phyloP scores from a whole-genome alignment of 140 eudicot genomes.

The Senecio squalidus region DNA sequence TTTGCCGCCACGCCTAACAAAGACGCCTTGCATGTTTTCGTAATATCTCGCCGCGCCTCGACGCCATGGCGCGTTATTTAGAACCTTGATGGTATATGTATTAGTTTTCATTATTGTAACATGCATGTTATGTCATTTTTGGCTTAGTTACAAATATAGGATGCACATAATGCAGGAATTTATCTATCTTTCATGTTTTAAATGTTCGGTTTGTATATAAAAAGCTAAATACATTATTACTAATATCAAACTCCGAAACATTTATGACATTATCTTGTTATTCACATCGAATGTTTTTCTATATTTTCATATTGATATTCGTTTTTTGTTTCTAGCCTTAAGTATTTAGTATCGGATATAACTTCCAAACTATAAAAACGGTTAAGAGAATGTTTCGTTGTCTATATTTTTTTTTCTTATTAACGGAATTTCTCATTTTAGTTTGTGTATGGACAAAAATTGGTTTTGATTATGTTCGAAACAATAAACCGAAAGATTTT shows the following conservation, averaged over 20 bases:
- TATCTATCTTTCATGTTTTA: background rate
- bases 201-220: background rate
- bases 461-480: no score
- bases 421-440: no score
- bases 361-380: no score
- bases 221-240: background rate
- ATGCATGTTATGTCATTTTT: background rate
- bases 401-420: no score
- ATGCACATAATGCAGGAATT: background rate
- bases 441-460: background rate
- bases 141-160: background rate
- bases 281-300: background rate
- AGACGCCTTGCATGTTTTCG: no score
- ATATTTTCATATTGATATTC: background rate
- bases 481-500: no score
- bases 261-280: background rate
- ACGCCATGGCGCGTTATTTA: background rate
- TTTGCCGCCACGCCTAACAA: no score
- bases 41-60: no score
- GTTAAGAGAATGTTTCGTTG: background rate
- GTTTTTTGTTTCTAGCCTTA: no score
- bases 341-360: no score
- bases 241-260: background rate
- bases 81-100: background rate
- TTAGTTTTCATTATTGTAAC: background rate